These are phyloP conservation scores for Yarrowia yakushimensis DNA, from an alignment of 805 yeast genomes.

Conservation along the genomic window DNA sequence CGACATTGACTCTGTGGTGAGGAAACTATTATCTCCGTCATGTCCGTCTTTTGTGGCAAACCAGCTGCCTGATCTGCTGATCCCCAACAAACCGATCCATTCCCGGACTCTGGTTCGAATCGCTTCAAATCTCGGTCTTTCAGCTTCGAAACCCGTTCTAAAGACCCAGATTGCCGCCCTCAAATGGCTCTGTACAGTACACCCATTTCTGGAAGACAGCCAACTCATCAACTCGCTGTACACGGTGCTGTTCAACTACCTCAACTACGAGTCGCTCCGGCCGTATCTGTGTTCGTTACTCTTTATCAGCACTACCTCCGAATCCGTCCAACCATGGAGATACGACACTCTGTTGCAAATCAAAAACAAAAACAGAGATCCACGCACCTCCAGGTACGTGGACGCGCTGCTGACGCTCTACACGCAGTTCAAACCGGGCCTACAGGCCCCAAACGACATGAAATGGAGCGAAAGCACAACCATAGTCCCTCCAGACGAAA, in stretches of 20 bases:
- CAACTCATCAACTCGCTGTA: conserved; percentile 11
- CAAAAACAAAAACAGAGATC: conserved; percentile 20
- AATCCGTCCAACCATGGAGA: conserved; percentile 1
- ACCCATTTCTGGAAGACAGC: neutral
- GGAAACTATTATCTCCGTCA: neutral
- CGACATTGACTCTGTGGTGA: neutral
- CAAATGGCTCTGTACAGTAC: conserved; percentile 17
- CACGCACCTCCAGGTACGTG: neutral
- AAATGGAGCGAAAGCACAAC: neutral
- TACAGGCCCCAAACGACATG: neutral
- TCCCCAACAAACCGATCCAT: conserved; percentile 3
- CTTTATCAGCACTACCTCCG: neutral
- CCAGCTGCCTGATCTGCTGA: neutral
- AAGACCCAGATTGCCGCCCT: neutral
- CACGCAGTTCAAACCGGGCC: conserved; percentile 1
- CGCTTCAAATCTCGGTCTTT: neutral
- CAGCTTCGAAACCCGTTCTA: neutral
- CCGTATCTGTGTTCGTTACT: conserved; percentile 2
- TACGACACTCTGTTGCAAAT: conserved; percentile 10
- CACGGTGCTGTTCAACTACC: conserved; percentile 13
- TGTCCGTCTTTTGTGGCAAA: neutral
- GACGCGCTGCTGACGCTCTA: conserved; percentile 4
- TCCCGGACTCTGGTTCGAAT: neutral
- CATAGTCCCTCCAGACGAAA: neutral
- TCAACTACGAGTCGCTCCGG: conserved; percentile 7